phyloP scores from a whole-genome alignment of 2,329 filamentous ascomycete species.

The Penicillium vulpinum region DNA sequence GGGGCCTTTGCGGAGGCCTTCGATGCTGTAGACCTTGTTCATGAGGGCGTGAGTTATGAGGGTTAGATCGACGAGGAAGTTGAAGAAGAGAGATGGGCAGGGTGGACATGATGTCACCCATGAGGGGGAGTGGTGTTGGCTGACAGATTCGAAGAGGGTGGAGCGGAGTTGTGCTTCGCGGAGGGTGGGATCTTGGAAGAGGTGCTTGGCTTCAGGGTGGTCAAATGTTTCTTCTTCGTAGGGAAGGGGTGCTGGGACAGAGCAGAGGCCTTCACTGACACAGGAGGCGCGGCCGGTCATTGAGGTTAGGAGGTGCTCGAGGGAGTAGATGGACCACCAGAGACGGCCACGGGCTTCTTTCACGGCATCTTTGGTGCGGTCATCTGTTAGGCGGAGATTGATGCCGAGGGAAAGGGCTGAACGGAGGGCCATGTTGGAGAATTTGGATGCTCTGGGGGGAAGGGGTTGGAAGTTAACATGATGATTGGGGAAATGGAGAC shows the following conservation, averaged over 20 bases:
- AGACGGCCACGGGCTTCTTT: conserved; percentile 45
- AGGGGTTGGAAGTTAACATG: background rate
- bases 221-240: conserved; percentile 39
- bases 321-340: conserved; percentile 46
- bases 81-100: conserved; percentile 40
- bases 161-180: conserved; percentile 27
- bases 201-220: conserved; percentile 22
- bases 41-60: conserved; percentile 40
- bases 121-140: conserved; percentile 4
- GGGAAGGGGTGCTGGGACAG: conserved; percentile 39
- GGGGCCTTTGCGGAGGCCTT: conserved; percentile 33
- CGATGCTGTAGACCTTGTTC: conserved; percentile 42
- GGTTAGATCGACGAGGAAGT: conserved; percentile 38
- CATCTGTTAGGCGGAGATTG: conserved; percentile 42
- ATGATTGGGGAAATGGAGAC: background rate
- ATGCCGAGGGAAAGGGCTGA: conserved; percentile 44
- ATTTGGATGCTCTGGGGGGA: conserved; percentile 39
- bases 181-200: conserved; percentile 25
- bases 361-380: conserved; percentile 34
- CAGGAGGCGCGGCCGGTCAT: conserved; percentile 46
- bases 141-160: conserved; percentile 29
- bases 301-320: conserved; percentile 44
- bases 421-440: conserved; percentile 43
- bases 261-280: conserved; percentile 41
- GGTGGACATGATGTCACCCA: conserved; percentile 29